Base-by-base conservation (phyloP, 768 basidiomycete species). In the Suillus fuscotomentosus region DNA sequence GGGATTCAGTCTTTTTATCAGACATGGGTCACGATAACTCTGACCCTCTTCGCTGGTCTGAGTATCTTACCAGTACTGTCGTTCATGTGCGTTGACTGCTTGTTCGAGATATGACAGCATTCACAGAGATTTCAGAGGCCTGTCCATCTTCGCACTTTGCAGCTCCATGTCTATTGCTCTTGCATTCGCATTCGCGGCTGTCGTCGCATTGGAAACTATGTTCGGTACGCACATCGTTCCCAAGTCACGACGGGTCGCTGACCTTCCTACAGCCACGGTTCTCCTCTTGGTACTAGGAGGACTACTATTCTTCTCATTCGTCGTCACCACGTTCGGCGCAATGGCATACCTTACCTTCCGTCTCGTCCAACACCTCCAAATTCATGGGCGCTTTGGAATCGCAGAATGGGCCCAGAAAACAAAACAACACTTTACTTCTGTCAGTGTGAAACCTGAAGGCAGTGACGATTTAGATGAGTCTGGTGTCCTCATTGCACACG, bases 81-180 rank as follows among this genome's bases (percentile, higher is more conserved):
- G 15, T 84, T 83, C 64, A 61, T 80, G 82, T 84, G 62, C 43
- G 82, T 69, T 13, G 36, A 27, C 60, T 4, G 39, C 22, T n/a
- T 55, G 24, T n/a, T 54, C 14, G 36, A 48, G 34, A 55, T 64
- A 72, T 70, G 50, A 61, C 69, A 5, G 11, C 50, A 3, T 34
- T 47, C 61, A 45, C 64, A 15, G 13, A 14, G 27, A n/a, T 15
- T 42, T 27, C 39, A 74, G 73, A 39, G 76, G 75, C 31, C 64
- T 77, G 36, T 77, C 76, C 38, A 68, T 82, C 6, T 70, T 83
- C 59, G 73, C 74, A 51, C 64, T 78, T 42, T 71, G 77, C n/a
- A 68, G 74, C 43, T 76, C 77, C 56, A 65, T 74, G 60, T 77
- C 79, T 64, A 39, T 82, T 54, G 81, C 79, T 22, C 48, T 83